A percentile compares a stretch with the other conserved stretches of the same genome.
phyloP scores from a whole-genome alignment of 371 early-diverging fungal species.

The Catenaria anguillulae region DNA sequence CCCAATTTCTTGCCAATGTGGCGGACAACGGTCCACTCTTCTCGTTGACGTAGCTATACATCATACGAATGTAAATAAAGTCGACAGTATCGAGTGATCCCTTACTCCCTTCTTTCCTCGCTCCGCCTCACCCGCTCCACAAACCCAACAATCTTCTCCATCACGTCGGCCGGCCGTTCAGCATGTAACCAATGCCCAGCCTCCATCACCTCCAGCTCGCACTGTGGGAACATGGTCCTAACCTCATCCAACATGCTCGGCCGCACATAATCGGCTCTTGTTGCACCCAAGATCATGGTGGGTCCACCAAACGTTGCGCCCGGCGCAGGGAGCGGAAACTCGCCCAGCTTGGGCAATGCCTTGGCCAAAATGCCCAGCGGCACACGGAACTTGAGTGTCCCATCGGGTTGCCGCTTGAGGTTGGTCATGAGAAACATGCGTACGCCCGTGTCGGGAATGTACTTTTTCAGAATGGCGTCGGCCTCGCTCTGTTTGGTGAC shows the following conservation, averaged over 20 bases:
- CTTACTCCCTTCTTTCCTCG: too few species aligned
- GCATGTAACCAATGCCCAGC: slow-evolving; percentile 28
- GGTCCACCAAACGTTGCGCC: slow-evolving; percentile 10
- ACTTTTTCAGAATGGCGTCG: slow-evolving; percentile 40
- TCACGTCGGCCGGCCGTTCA: slow-evolving; percentile 23
- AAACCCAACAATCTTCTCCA: slow-evolving; percentile 13
- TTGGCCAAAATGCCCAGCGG: slow-evolving; percentile 18
- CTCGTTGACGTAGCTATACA: too few species aligned
- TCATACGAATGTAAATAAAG: too few species aligned
- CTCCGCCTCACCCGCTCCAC: slow-evolving; percentile 11
- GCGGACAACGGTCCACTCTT: too few species aligned
- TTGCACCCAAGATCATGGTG: slow-evolving; percentile 20
- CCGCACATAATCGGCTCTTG: slow-evolving; percentile 16
- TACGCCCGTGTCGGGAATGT: slow-evolving; percentile 16
- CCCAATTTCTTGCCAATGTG: too few species aligned
- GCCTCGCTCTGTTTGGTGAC: slow-evolving; percentile 51
- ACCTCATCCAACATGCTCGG: slow-evolving; percentile 10
- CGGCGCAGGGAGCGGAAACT: slow-evolving; percentile 4
- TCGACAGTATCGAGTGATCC: too few species aligned
- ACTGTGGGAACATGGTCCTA: slow-evolving; percentile 17
- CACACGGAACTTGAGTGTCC: slow-evolving; percentile 15
- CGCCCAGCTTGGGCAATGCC: slow-evolving; percentile 12
- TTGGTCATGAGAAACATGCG: slow-evolving; percentile 32
- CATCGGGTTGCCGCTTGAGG: slow-evolving; percentile 12
- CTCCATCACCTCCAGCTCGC: slow-evolving; percentile 16